Conservation (phyloP, 2,329 filamentous ascomycete species). For the Davidsoniella virescens region DNA sequence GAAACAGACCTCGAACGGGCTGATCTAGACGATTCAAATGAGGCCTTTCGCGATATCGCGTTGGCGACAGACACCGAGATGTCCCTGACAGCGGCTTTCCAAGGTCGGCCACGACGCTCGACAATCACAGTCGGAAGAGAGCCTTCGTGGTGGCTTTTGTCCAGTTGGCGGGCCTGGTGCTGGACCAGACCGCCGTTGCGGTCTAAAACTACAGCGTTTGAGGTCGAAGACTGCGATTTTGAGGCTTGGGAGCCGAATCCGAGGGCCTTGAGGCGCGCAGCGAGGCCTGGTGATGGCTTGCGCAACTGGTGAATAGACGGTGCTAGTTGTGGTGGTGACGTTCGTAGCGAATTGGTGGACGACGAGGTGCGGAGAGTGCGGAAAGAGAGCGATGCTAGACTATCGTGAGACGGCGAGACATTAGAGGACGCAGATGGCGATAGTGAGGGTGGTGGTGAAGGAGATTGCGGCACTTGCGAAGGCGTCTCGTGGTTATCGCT, state of each 20-base stretch:
- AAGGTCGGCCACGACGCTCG: constrained; percentile 52
- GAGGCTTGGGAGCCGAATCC: constrained; percentile 32
- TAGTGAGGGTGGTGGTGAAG: constrained; percentile 10
- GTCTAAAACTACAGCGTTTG: constrained; percentile 21
- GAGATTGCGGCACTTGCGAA: constrained; percentile 9
- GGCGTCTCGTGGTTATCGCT: neutral
- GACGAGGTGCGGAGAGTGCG: constrained; percentile 16
- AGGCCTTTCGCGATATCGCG: constrained; percentile 7
- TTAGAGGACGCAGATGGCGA: constrained; percentile 5
- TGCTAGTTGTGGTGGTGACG: constrained; percentile 14
- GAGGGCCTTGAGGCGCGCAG: constrained; percentile 47
- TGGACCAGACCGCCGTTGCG: constrained; percentile 53
- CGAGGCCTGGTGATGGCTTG: constrained; percentile 47
- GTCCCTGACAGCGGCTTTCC: constrained; percentile 44
- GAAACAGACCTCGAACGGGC: constrained; percentile 2
- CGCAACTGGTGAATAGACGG: constrained; percentile 24
- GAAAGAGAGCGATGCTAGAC: constrained; percentile 12
- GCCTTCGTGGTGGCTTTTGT: constrained; percentile 46
- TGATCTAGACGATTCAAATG: constrained; percentile 14
- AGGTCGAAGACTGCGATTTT: constrained; percentile 12
- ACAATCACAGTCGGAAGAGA: constrained; percentile 31
- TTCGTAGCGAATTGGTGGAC: constrained; percentile 15
- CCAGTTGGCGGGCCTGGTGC: constrained; percentile 51
- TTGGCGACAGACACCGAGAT: constrained; percentile 19
- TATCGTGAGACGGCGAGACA: neutral